Percentiles rank a stretch among this genome's conserved stretches.
Evolutionary conservation across 257 asterid genomes (phyloP).

Genomic region (Voacanga thouarsii): DNA sequence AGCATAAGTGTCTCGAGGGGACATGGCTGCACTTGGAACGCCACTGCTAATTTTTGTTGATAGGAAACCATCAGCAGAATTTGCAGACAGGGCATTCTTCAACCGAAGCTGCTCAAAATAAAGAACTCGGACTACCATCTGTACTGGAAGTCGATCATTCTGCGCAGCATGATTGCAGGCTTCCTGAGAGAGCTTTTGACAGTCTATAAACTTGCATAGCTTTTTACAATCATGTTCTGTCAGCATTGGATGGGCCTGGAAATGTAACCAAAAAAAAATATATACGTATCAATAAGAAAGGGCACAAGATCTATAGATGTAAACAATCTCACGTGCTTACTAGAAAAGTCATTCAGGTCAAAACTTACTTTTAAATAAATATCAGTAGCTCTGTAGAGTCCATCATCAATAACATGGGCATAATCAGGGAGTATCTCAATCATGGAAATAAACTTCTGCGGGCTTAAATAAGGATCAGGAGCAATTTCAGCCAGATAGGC

Average conservation of each 20-base stretch:
- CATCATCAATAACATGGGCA: constrained; percentile 64
- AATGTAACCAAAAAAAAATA: not conserved
- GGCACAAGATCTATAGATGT: not conserved
- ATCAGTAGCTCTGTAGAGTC: constrained; percentile 66
- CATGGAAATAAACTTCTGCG: constrained; percentile 48
- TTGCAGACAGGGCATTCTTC: constrained; percentile 29
- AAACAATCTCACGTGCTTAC: not conserved
- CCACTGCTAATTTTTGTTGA: constrained; percentile 65
- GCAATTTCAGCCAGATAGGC: constrained; percentile 64
- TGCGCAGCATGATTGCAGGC: constrained; percentile 74
- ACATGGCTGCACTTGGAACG: constrained; percentile 50
- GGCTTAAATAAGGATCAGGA: constrained; percentile 63
- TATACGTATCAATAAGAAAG: not conserved
- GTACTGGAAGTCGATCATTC: constrained; percentile 58
- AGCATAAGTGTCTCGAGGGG: constrained; percentile 58
- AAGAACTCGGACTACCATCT: constrained; percentile 52
- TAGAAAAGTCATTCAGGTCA: not conserved
- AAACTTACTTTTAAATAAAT: constrained; percentile 58
- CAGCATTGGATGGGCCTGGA: constrained; percentile 55
- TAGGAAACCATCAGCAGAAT: constrained; percentile 24
- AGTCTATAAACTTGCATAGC: constrained; percentile 58
- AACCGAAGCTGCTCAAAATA: constrained; percentile 57
- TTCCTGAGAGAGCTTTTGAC: constrained; percentile 64
- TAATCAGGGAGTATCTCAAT: constrained; percentile 60
- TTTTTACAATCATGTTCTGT: constrained; percentile 49